Evolutionary conservation across 2,329 filamentous ascomycete species (phyloP).

Genomic region (Amylocarpus encephaloides): DNA sequence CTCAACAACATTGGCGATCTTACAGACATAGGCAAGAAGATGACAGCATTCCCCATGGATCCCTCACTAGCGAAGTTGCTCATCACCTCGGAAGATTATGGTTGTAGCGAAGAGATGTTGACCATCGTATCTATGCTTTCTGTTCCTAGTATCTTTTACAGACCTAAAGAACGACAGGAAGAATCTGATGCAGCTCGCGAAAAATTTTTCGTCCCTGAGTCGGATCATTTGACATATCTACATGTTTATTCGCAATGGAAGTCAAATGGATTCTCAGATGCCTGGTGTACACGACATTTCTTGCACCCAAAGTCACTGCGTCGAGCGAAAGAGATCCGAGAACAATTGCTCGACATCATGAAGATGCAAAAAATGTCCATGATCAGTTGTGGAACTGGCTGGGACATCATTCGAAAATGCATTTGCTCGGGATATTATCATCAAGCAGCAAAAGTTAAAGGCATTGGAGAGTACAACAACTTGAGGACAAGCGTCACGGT

Average conservation of each 20-base stretch:
- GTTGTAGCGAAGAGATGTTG: constrained; percentile 94
- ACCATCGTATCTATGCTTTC: constrained; percentile 98
- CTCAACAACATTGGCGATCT: constrained; percentile 91
- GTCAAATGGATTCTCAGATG: constrained; percentile 79
- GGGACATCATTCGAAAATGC: constrained; percentile 91
- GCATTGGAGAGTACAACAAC: constrained; percentile 96
- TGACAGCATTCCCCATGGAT: constrained; percentile 99
- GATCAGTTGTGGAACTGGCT: constrained; percentile 87
- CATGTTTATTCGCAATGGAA: constrained; percentile 97
- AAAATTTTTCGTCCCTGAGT: constrained; percentile 98
- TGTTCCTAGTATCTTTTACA: constrained; percentile 93
- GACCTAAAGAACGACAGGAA: constrained; percentile 92
- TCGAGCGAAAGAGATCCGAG: constrained; percentile 85
- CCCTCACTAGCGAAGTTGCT: constrained; percentile 90
- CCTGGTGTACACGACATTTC: constrained; percentile 91
- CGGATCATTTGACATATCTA: constrained; percentile 89
- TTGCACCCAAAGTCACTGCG: constrained; percentile 90
- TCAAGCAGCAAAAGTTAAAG: constrained; percentile 92
- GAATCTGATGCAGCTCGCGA: constrained; percentile 93
- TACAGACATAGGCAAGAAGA: constrained; percentile 77
- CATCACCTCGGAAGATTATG: constrained; percentile 84
- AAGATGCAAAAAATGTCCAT: constrained; percentile 85
- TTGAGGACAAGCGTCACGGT: constrained; percentile 90
- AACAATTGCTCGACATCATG: constrained; percentile 93
- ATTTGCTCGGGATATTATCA: constrained; percentile 98